Conservation (phyloP, 345 rosid species). For the Citrus trifoliata region DNA sequence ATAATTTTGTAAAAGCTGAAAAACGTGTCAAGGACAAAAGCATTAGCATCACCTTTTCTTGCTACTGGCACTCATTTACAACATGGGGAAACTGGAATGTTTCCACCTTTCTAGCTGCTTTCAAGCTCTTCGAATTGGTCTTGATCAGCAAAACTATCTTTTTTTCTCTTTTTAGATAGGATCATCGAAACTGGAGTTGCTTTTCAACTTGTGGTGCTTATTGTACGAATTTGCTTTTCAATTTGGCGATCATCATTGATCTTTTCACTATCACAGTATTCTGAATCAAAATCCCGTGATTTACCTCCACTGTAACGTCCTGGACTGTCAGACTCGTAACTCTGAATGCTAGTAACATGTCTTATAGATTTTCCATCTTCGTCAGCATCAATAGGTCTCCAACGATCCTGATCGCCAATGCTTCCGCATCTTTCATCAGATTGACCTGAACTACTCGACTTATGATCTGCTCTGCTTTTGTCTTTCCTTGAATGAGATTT, state of each 20-base stretch:
- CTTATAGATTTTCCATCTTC: not conserved
- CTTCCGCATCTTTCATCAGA: slow-evolving; percentile 4
- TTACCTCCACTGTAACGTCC: not conserved
- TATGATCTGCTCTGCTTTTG: not conserved
- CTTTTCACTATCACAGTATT: not conserved
- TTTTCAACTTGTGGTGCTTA: not conserved
- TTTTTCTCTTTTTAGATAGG: no score
- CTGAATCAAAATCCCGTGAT: not conserved
- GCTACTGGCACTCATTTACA: not conserved
- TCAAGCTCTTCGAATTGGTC: not conserved
- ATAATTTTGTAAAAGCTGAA: no score
- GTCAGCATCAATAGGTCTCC: slow-evolving; percentile 23
- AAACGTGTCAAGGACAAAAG: no score
- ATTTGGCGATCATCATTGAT: not conserved
- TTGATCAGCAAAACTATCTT: no score
- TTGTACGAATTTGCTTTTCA: not conserved
- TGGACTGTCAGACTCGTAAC: not conserved
- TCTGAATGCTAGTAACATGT: not conserved
- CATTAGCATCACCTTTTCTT: no score
- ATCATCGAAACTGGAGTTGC: not conserved
- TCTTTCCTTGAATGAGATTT: slow-evolving; percentile 15
- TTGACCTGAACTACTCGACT: not conserved
- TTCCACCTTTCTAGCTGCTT: not conserved
- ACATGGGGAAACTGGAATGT: not conserved
- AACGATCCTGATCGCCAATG: slow-evolving; percentile 18